Conservation (phyloP, 2,329 filamentous ascomycete genomes). For the Didymella exigua region DNA sequence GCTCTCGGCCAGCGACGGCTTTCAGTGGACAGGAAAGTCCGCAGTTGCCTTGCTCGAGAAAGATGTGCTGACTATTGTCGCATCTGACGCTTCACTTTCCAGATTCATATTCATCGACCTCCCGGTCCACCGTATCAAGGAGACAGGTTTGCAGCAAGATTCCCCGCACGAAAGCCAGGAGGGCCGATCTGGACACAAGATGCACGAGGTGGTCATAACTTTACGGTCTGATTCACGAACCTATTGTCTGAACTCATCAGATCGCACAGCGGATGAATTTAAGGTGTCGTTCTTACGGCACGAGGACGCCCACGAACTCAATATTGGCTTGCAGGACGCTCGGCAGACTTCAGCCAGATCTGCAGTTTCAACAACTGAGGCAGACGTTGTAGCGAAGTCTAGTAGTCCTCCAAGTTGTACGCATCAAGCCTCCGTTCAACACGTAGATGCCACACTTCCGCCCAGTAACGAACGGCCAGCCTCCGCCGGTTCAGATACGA, state of each 20-base stretch:
- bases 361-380: neutral
- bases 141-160: constrained; percentile 9
- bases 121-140: constrained; percentile 29
- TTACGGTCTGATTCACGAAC: constrained; percentile 17
- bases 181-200: constrained; percentile 7
- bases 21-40: constrained; percentile 26
- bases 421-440: neutral
- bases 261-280: constrained; percentile 24
- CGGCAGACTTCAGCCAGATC: neutral
- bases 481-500: neutral
- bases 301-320: constrained; percentile 30
- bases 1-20: constrained; percentile 29
- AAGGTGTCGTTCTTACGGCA: constrained; percentile 27
- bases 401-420: neutral
- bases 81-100: constrained; percentile 20
- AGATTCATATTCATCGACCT: constrained; percentile 37
- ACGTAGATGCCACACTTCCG: neutral
- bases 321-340: constrained; percentile 4
- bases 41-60: constrained; percentile 26
- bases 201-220: constrained; percentile 7
- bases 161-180: constrained; percentile 13
- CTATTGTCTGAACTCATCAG: constrained; percentile 32
- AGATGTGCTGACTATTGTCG: constrained; percentile 30
- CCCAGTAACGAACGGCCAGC: neutral
- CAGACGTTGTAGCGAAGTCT: neutral